Evolutionary conservation across 2,329 filamentous ascomycete species (phyloP).

Genomic region (Huntiella omanensis): DNA sequence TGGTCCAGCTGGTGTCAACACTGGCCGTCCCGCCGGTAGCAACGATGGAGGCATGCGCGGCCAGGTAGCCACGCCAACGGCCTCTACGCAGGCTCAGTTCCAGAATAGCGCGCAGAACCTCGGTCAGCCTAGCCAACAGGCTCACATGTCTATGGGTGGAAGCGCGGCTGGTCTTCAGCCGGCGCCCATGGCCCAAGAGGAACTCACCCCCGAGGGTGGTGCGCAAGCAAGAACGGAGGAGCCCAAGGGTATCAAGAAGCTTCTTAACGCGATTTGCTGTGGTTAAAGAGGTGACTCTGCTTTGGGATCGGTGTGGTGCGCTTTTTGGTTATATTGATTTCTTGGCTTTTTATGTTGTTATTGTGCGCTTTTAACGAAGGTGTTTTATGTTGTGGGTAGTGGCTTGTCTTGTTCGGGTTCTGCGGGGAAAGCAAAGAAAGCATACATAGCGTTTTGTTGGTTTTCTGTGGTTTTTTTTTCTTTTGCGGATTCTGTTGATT

Average conservation of each 20-base stretch:
- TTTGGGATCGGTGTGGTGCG: neutral
- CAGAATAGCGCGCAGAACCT: slow-evolving; percentile 88
- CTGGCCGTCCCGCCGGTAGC: slow-evolving; percentile 54
- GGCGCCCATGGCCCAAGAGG: slow-evolving; percentile 45
- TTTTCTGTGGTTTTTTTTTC: slow-evolving; percentile 14
- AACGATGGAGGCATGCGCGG: slow-evolving; percentile 42
- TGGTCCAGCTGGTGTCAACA: slow-evolving; percentile 52
- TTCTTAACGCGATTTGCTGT: slow-evolving; percentile 86
- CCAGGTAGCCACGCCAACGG: slow-evolving; percentile 67
- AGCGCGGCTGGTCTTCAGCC: slow-evolving; percentile 29
- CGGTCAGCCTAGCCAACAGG: slow-evolving; percentile 40
- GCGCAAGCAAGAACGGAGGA: slow-evolving; percentile 4
- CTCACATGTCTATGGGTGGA: slow-evolving; percentile 27
- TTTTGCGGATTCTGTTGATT: slow-evolving; percentile 6
- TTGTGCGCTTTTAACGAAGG: slow-evolving; percentile 14
- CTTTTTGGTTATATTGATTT: neutral
- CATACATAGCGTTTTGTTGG: slow-evolving; percentile 7
- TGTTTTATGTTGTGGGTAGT: neutral
- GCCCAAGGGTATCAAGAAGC: slow-evolving; percentile 70
- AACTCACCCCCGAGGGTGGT: neutral
- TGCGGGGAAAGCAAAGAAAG: neutral
- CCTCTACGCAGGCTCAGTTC: slow-evolving; percentile 89
- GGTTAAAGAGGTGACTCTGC: slow-evolving; percentile 29
- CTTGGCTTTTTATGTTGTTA: slow-evolving; percentile 14
- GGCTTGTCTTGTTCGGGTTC: neutral